Base-by-base conservation (phyloP, 2,329 filamentous ascomycete species). In the Blastomyces gilchristii region DNA sequence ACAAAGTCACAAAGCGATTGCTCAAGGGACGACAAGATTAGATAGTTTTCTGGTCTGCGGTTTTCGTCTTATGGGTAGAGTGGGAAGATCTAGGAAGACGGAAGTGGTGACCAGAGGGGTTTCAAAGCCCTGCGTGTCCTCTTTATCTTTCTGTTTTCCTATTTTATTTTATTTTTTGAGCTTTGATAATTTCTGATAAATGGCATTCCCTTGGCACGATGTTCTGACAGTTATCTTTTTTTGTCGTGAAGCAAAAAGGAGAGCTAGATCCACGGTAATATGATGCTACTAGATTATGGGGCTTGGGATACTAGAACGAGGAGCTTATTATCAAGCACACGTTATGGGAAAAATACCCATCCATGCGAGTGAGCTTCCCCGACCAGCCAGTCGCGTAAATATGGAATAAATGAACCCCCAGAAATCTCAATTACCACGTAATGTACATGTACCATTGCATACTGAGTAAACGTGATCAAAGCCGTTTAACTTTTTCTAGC, bases 1-100 rank as follows among this genome's bases (percentile, higher is more conserved):
- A 96, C 81, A 97, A 97, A 89, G 90, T 99, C 67, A 97, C 94
- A 73, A 97, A 97, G 88, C 85, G 94, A 77, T 86, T 99, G 86
- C 82, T 99, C 77, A 97, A 97, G 86, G 92, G 92, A 75, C 87
- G 92, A 82, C 93, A 97, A 81, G 93, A 97, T 77, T 92, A 90
- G 71, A 72, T 54, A 58, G 50, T 61, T 65, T 65, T 63, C 62
- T 25, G 50, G 3, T 31, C 9, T 49, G 16, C 6, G 25, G 6
- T 31, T 52, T 18, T 61, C 28, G 43, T 41, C 39, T 63, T 58
- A 50, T 16, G 22, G 8, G 4, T n/a, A 31, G n/a, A 45, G 56
- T 31, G 9, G 25, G 25, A 5, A 34, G 1, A 34, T 49, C 9
- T 22, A 49, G 22, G 54, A 39, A 25, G 54, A 16, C n/a, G 37